Percentiles rank a stretch among this genome's conserved stretches.
Evolutionary conservation across 2,329 filamentous ascomycete species (phyloP).

Genomic region (Curvularia verruculosa): DNA sequence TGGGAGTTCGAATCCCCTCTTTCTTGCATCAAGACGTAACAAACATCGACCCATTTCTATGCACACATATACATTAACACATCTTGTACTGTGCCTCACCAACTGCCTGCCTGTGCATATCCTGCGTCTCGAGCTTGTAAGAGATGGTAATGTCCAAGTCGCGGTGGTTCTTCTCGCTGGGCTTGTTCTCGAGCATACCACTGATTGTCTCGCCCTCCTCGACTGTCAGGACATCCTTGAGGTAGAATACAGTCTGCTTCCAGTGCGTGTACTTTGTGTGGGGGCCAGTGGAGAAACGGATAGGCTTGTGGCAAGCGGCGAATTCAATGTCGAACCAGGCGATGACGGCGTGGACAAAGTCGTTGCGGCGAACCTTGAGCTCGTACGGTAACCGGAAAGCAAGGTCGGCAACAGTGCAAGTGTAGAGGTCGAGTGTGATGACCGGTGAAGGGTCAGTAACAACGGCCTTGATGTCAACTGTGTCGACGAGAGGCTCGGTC

Average conservation of each 20-base stretch:
- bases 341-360: slow-evolving; percentile 95
- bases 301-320: slow-evolving; percentile 95
- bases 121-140: slow-evolving; percentile 80
- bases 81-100: slow-evolving; percentile 82
- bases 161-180: slow-evolving; percentile 91
- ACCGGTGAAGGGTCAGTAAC: slow-evolving; percentile 88
- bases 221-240: slow-evolving; percentile 90
- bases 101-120: slow-evolving; percentile 69
- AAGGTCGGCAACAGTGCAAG: slow-evolving; percentile 80
- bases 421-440: slow-evolving; percentile 92
- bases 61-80: slow-evolving; percentile 39
- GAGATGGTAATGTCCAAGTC: slow-evolving; percentile 90
- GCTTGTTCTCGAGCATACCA: slow-evolving; percentile 78
- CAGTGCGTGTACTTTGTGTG: slow-evolving; percentile 99
- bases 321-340: slow-evolving; percentile 99
- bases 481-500: slow-evolving; percentile 95
- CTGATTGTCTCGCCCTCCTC: slow-evolving; percentile 81
- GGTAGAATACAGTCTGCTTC: slow-evolving; percentile 99
- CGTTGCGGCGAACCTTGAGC: slow-evolving; percentile 78
- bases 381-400: slow-evolving; percentile 81
- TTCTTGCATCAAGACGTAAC: slow-evolving; percentile 1
- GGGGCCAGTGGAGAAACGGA: slow-evolving; percentile 94
- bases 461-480: slow-evolving; percentile 94
- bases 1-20: not conserved
- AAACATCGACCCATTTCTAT: not conserved